Conservation (phyloP, 225 moss, liverwort and hornwort species). For the Sphagnum contortum region DNA sequence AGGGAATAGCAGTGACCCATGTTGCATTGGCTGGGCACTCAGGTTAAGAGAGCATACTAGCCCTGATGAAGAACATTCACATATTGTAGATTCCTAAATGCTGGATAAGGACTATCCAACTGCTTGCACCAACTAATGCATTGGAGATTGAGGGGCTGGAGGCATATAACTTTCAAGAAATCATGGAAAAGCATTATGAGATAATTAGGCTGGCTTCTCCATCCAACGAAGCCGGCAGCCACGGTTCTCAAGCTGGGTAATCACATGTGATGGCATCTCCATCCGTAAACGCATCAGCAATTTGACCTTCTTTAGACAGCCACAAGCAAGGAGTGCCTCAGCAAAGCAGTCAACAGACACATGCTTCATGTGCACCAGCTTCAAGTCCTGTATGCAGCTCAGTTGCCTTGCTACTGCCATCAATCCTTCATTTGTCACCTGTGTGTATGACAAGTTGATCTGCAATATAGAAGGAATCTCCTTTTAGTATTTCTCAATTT, state of each 20-base stretch:
- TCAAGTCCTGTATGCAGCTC: conserved; percentile 3
- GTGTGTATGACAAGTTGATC: conserved; percentile 15
- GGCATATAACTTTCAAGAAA: no score
- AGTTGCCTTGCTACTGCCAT: conserved; percentile 6
- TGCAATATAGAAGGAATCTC: conserved; percentile 5
- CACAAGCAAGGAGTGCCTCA: conserved; percentile 1
- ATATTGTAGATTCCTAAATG: no score
- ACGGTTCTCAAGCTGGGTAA: background rate
- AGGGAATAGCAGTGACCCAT: no score
- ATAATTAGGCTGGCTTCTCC: conserved; percentile 4
- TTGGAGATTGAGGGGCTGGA: no score
- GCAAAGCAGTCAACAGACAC: conserved; percentile 3
- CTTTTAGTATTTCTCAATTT: background rate
- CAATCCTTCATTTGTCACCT: conserved; percentile 11
- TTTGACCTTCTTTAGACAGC: conserved; percentile 12
- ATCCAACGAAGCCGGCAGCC: conserved; percentile 23
- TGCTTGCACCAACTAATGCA: no score
- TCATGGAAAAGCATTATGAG: no score
- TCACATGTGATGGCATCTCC: conserved; percentile 3
- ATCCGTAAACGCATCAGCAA: conserved; percentile 4
- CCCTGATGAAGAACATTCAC: no score
- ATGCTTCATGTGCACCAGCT: conserved; percentile 12
- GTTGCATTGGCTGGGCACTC: no score
- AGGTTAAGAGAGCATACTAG: no score
- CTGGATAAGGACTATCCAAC: no score